Evolutionary conservation across 352 stramenopile species (phyloP), one percentile per base, ranked within the genome.

Genomic region (Phytopythium aichiense): DNA sequence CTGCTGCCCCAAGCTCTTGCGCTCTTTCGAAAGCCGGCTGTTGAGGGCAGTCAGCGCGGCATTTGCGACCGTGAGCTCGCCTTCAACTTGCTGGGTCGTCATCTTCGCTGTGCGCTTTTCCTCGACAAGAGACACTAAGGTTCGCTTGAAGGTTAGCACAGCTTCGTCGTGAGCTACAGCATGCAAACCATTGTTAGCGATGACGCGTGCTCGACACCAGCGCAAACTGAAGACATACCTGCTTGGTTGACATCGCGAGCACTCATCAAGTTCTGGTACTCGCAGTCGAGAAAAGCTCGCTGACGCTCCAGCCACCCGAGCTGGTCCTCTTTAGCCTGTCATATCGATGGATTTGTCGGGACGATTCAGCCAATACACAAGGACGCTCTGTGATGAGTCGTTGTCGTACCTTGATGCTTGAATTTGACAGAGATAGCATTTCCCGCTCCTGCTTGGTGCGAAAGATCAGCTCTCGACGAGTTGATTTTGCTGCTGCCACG

Each of bases 221-320:
- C 31, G 23, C n/a, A 38, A 28, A 52, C 31, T 11, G n/a, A 11
- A 20, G 25, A 38, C 57, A 11, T 67, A 75, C 66, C 61, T 58
- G 64, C 40, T 63, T 82, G 63, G 16, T 77, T 63, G 38, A 52
- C 53, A 66, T 55, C 51, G 22, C 61, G 58, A 8, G 53, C 31
- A 22, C 64, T 66, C 46, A 46, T n/a, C 20, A 56, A 60, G 49
- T 74, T 69, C 20, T 67, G 64, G 42, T 57, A 59, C 54, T 77
- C 66, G 22, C 71, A 69, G 58, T 65, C 56, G 8, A 81, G 59
- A 61, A 74, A 68, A 4, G 61, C 40, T n/a, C 60, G 70, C 35
- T 78, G 73, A 23, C 73, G 67, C n/a, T 81, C 61, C 20, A 81
- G 53, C 73, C 73, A 81, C 57, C 38, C 57, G 20, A 81, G 55